Evolutionary conservation across 1,284 basidiomycete species (phyloP).

Genomic region (Ceratobasidium sp.): DNA sequence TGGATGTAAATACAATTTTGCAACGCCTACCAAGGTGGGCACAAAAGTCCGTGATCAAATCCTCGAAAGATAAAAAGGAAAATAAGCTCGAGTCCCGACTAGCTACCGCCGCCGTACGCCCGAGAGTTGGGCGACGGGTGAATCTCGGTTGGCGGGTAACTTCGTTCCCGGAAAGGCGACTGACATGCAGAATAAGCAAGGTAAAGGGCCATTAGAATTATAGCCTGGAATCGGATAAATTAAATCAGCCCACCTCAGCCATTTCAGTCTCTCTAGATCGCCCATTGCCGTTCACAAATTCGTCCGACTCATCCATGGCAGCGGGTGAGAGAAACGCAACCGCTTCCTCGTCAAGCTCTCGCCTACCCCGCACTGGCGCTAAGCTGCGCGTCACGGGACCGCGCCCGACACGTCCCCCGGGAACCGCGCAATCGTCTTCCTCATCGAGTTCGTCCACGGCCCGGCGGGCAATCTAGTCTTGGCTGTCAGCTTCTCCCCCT

Average conservation of each 20-base stretch:
- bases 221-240: slow-evolving; percentile 33
- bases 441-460: slow-evolving; percentile 73
- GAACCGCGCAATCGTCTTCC: slow-evolving; percentile 42
- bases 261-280: slow-evolving; percentile 40
- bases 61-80: slow-evolving; percentile 37
- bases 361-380: slow-evolving; percentile 43
- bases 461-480: slow-evolving; percentile 77
- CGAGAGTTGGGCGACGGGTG: slow-evolving; percentile 31
- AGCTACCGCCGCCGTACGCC: slow-evolving; percentile 33
- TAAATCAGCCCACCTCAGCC: slow-evolving; percentile 33
- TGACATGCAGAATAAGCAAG: slow-evolving; percentile 22
- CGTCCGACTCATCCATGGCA: slow-evolving; percentile 47
- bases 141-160: slow-evolving; percentile 38
- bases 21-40: slow-evolving; percentile 30
- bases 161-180: slow-evolving; percentile 41
- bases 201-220: slow-evolving; percentile 27
- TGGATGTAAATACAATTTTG: slow-evolving; percentile 45
- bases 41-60: slow-evolving; percentile 36
- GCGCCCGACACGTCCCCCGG: slow-evolving; percentile 28
- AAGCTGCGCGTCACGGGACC: slow-evolving; percentile 43
- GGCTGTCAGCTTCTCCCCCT: too few relatives aligned
- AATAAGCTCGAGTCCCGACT: slow-evolving; percentile 25
- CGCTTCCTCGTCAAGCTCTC: slow-evolving; percentile 45
- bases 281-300: slow-evolving; percentile 40
- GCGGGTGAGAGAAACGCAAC: slow-evolving; percentile 48